Conservation (phyloP, 2,329 filamentous ascomycete genomes). For the Hymenoscyphus infarciens region DNA sequence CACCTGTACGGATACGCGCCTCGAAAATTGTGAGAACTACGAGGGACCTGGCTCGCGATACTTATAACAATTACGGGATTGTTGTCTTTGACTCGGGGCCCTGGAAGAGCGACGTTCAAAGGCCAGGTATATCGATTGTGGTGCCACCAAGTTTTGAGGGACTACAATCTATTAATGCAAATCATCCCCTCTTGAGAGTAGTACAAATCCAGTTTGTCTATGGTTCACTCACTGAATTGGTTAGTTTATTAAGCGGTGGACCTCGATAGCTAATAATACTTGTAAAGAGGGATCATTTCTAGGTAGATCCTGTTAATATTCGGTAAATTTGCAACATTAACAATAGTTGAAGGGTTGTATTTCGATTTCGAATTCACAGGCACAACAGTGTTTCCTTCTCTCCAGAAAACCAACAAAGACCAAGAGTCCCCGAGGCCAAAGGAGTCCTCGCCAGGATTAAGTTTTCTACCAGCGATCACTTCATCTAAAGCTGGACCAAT, state of each 20-base stretch:
- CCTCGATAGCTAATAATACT: constrained; percentile 17
- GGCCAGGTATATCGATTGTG: background rate
- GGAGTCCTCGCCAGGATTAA: background rate
- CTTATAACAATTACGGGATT: constrained; percentile 12
- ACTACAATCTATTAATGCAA: constrained; percentile 26
- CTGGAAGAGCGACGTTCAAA: background rate
- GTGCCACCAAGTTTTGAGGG: constrained; percentile 14
- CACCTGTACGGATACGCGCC: background rate
- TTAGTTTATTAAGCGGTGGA: constrained; percentile 32
- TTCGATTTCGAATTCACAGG: constrained; percentile 28
- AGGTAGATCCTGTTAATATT: constrained; percentile 13
- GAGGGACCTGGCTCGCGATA: constrained; percentile 12
- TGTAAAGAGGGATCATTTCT: constrained; percentile 30
- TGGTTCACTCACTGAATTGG: background rate
- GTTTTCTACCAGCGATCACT: constrained; percentile 19
- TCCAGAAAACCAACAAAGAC: constrained; percentile 19
- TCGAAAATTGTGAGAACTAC: background rate
- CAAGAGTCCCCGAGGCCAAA: background rate
- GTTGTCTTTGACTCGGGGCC: constrained; percentile 8
- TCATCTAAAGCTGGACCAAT: constrained; percentile 23
- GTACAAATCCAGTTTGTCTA: background rate
- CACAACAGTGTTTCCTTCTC: constrained; percentile 23
- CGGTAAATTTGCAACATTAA: background rate
- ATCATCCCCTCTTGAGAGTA: constrained; percentile 27
- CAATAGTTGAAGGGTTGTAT: constrained; percentile 22